Base-by-base conservation (phyloP, 257 asterid species). In the Ligustrum vulgare region DNA sequence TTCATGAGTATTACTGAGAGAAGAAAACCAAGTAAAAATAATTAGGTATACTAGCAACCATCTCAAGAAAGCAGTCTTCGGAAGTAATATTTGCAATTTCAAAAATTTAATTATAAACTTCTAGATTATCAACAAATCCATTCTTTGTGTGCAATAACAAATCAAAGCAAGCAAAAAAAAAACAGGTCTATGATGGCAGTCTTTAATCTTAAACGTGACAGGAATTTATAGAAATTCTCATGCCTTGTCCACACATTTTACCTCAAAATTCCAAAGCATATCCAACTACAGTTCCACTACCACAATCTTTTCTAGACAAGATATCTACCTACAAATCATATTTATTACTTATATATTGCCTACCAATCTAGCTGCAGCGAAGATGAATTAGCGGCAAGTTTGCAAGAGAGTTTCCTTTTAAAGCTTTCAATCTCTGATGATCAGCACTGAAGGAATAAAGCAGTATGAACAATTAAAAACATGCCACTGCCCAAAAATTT, bases 371-470 rank as follows among this genome's bases (percentile, higher is more conserved):
- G 97, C 82, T 67, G 62, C 64, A 75, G 73, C 69, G 76, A 45
- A 78, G 87, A 81, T 49, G 85, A 81, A 72, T 70, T 78, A 23
- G 84, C 97, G 72, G 95, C 98, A 76, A 94, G 96, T 85, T 94
- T 94, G 88, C 97, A 91, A 3, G 96, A 92, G 20, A 92, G 96
- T 80, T 94, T 94, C 85, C 99, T 87, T 74, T 89, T 94, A 90
- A 94, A 79, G 25, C 99, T 98, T 22, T 94, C 98, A 18, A 94
- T 84, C 80, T 94, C 97, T 94, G 92, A 28, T 28, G 31, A 28
- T 1, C 31, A 1, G 31, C 1, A 28, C 31, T 28, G 1, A 28
- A 28, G 31, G 31, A 28, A 28, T 28, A 15, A 18, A 16, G 22
- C 62, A 51, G 23, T 6, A 51, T 2, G 18, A 45, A 15, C 7